A percentile compares a stretch with the other conserved stretches of the same genome.
Conservation (phyloP, 2,329 filamentous ascomycete genomes). For the Xylariaceae sp. region DNA sequence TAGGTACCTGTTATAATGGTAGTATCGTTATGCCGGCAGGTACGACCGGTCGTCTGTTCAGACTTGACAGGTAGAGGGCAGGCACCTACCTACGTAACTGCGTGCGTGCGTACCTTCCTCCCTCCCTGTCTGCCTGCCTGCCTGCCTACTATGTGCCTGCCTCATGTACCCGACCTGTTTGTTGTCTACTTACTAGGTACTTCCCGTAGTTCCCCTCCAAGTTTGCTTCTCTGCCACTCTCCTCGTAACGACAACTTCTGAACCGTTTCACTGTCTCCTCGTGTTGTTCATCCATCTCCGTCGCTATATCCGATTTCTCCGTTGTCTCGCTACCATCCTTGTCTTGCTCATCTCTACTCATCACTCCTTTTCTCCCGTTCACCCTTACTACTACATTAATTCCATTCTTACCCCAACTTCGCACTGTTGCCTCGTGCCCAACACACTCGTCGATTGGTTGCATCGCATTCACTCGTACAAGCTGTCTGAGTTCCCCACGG, state of each 20-base stretch:
- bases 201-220: not conserved
- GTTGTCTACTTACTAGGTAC: not conserved
- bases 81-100: not conserved
- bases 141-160: not conserved
- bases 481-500: conserved; percentile 11
- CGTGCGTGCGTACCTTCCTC: not conserved
- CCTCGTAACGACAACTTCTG: not conserved
- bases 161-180: not conserved
- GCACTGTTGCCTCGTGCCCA: not conserved
- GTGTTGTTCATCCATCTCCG: too few relatives aligned
- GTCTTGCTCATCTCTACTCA: too few relatives aligned
- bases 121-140: not conserved
- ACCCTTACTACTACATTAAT: too few relatives aligned
- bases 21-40: not conserved
- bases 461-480: not conserved
- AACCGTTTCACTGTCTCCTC: too few relatives aligned
- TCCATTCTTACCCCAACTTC: too few relatives aligned
- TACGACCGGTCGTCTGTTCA: not conserved
- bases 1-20: not conserved
- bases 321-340: too few relatives aligned
- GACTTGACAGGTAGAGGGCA: too few relatives aligned
- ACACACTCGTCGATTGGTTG: too few relatives aligned
- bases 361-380: too few relatives aligned
- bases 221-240: not conserved
- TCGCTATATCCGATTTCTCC: too few relatives aligned